Base-by-base conservation (phyloP, 306 rosid species). In the Castanea crenata region DNA sequence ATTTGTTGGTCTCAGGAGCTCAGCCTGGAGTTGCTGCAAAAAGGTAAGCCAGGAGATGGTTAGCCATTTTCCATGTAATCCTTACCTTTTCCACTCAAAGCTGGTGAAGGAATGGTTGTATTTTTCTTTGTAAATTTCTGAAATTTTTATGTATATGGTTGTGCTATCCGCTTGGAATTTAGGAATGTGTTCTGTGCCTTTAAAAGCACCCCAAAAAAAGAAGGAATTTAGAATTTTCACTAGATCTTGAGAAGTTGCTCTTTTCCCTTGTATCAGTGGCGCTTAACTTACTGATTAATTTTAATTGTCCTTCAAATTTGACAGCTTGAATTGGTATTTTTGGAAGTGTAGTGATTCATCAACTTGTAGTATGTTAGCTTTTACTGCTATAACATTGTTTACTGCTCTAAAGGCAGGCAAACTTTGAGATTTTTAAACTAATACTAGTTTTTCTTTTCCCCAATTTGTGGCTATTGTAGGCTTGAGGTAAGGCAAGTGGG, bases 401-500 rank as follows among this genome's bases (percentile, higher is more conserved):
- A 64, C 25, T 2, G 51, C 79, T 70, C 35, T n/a, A 31, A 61
- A 31, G 13, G 68, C 73, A 38, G 52, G 12, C 18, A 55, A 35
- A 6, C 21, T 38, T 13, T 49, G 72, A 49, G 55, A 55, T 59
- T 29, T 76, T 71, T 52, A 71, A 78, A 74, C 49, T 74, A 74
- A 41, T 41, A 41, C 19, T 58, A 62, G 76, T 68, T 21, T 73
- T 63, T 56, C 6, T 69, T 61, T 75, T 84, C 23, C 44, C 72
- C 12, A 7, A 78, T 57, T 57, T 80, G 32, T 32, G 34, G 62
- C 69, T 72, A 25, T 76, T 86, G 74, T 83, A 96, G 99, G 87
- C 91, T 96, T 64, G 98, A 91, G 81, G 83, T 96, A 74, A 83
- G 92, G 77, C 99, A 96, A 89, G 90, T 87, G 29, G 87, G 94